phyloP scores from a whole-genome alignment of 2,329 filamentous ascomycete genomes.

The Penicillium paneum region DNA sequence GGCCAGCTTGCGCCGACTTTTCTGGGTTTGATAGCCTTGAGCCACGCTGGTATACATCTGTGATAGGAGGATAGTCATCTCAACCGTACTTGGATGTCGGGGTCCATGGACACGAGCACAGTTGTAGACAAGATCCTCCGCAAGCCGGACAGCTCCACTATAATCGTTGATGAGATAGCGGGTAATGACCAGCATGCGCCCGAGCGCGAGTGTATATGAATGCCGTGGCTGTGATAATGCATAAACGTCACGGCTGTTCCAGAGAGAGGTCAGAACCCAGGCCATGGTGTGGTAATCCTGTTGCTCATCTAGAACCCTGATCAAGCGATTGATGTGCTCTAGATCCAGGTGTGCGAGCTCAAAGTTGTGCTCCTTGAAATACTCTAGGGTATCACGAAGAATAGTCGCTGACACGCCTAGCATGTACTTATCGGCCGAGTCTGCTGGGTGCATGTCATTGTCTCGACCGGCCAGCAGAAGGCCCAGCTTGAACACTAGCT shows the following conservation, averaged over 20 bases:
- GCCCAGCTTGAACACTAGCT: conserved; percentile 37
- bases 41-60: neutral
- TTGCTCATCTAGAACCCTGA: conserved; percentile 12
- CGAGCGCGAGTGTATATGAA: conserved; percentile 46
- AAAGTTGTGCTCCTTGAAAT: conserved; percentile 42
- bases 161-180: conserved; percentile 49
- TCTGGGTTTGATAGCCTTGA: neutral
- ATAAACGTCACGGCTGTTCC: neutral
- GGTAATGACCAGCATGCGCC: conserved; percentile 48
- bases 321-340: conserved; percentile 43
- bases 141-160: conserved; percentile 19
- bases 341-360: conserved; percentile 44
- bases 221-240: neutral
- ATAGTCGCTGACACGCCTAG: conserved; percentile 42
- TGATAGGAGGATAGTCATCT: neutral
- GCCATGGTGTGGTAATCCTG: neutral
- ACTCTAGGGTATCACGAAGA: conserved; percentile 41
- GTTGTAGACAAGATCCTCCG: neutral
- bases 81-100: neutral
- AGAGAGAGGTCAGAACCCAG: neutral
- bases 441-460: conserved; percentile 34
- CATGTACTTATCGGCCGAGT: conserved; percentile 38
- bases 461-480: conserved; percentile 38
- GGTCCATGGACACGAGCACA: neutral
- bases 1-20: neutral